Evolutionary conservation across 2,329 filamentous ascomycete species (phyloP).

Genomic region (Penicillium sp.): DNA sequence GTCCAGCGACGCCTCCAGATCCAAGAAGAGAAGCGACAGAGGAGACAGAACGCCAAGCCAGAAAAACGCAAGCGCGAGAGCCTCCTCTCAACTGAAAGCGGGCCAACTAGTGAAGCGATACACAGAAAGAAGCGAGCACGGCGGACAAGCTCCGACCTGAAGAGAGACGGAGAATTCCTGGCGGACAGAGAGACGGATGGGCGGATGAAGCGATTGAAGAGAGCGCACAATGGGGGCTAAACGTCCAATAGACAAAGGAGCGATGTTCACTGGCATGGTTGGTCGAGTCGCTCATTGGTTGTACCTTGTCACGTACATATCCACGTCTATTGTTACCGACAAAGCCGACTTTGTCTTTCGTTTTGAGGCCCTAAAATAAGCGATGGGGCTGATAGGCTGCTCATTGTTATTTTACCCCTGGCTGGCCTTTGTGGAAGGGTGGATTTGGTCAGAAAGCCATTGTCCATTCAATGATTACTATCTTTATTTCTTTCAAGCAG

Average conservation of each 20-base stretch:
- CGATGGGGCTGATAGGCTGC: background rate
- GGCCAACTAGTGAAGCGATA: slow-evolving; percentile 14
- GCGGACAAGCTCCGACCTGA: slow-evolving; percentile 9
- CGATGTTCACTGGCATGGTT: background rate
- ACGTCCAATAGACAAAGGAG: background rate
- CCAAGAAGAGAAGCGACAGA: slow-evolving; percentile 43
- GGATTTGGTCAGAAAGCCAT: background rate
- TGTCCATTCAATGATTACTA: background rate
- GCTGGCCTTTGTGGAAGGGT: background rate
- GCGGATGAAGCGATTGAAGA: slow-evolving; percentile 9
- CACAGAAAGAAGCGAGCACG: slow-evolving; percentile 28
- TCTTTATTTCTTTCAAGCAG: background rate
- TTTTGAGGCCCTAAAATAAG: background rate
- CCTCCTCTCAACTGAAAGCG: slow-evolving; percentile 31
- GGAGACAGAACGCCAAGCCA: slow-evolving; percentile 30
- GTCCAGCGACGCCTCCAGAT: slow-evolving; percentile 48
- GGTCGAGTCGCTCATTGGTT: background rate
- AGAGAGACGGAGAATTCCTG: slow-evolving; percentile 3
- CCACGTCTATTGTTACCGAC: background rate
- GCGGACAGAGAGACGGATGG: background rate
- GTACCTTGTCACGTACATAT: background rate
- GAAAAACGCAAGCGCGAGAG: slow-evolving; percentile 47
- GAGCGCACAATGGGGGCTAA: background rate
- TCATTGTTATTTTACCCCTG: background rate
- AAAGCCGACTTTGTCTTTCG: background rate